Conservation (phyloP, 2,329 filamentous ascomycete genomes). For the Fusarium hostae region DNA sequence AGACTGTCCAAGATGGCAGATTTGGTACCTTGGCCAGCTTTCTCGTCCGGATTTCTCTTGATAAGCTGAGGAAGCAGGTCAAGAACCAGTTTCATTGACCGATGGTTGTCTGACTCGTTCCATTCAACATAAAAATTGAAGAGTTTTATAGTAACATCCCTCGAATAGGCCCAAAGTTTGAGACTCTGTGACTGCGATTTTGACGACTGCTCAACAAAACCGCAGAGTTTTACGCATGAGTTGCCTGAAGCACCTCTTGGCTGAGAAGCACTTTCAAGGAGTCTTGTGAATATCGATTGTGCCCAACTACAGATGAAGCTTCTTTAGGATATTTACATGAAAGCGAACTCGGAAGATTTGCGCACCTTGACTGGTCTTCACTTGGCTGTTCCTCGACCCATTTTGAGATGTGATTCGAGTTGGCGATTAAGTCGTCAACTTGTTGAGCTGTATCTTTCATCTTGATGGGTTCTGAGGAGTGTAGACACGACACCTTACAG, state of each 20-base stretch:
- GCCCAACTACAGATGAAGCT: constrained; percentile 45
- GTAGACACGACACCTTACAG: neutral
- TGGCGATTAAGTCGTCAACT: constrained; percentile 50
- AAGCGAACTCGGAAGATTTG: constrained; percentile 23
- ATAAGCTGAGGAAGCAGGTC: constrained; percentile 66
- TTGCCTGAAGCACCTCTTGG: constrained; percentile 67
- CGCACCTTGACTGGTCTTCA: constrained; percentile 52
- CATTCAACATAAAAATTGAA: constrained; percentile 74
- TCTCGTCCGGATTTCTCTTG: constrained; percentile 58
- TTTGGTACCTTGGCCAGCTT: constrained; percentile 55
- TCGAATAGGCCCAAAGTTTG: constrained; percentile 62
- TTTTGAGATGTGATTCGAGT: constrained; percentile 51
- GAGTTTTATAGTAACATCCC: constrained; percentile 59
- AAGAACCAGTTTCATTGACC: constrained; percentile 71
- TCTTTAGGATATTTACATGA: constrained; percentile 39
- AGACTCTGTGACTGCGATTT: constrained; percentile 59
- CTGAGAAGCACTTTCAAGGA: constrained; percentile 62
- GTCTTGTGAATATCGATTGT: constrained; percentile 57
- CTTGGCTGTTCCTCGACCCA: constrained; percentile 57
- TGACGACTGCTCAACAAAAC: constrained; percentile 69
- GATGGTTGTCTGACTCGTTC: constrained; percentile 73
- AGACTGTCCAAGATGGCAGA: constrained; percentile 61
- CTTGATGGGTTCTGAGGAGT: constrained; percentile 7
- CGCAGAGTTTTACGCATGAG: constrained; percentile 67
- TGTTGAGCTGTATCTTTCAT: constrained; percentile 44